Evolutionary conservation across 2,329 filamentous ascomycete species (phyloP), one percentile per base, ranked within the genome.

Genomic region (Trichoderma pleuroti): DNA sequence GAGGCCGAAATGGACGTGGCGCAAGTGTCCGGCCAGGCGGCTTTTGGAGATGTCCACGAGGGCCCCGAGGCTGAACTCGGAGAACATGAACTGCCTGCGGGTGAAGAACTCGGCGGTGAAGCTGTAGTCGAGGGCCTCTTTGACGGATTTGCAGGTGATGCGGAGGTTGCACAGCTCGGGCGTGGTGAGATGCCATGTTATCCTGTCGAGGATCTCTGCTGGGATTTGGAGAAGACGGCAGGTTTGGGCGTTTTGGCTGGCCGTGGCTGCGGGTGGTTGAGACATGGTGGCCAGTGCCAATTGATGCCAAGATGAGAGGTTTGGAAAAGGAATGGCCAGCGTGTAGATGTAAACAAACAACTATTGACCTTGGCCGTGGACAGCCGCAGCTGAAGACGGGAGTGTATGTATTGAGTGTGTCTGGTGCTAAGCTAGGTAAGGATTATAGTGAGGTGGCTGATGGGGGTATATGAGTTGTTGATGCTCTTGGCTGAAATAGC

Each of bases 71-170:
- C 89, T 91, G 73, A 82, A 79, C 39, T 86, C 81, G 2, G 85
- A 85, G 68, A 91, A 76, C 86, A 90, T 89, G 78, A 91, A 92
- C 75, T 91, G 89, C 75, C 86, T 87, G 77, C 88, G 88, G 64
- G 81, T 82, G 79, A 92, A 92, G 81, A 90, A 92, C 73, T 91
- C 88, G 28, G 81, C 81, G 32, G 85, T 82, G 74, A 91, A 92
- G 39, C 81, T 82, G 62, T 84, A 81, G 77, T 87, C 87, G 14
- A 91, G 80, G 2, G 82, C 80, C 24, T 79, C 78, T 76, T 91
- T 88, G 14, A 89, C 76, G 21, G 81, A 77, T 69, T 84, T 87
- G 80, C 88, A 90, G 3, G 83, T 83, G 18, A 84, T 79, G 8
- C 90, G 88, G 9, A 91, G 76, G 14, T 79, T 77, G 71, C 85